Percentiles rank a stretch among this genome's conserved stretches.
These are phyloP conservation scores for Blastocystis sp. DNA, from an alignment of 352 stramenopile species.

Conservation along the genomic window DNA sequence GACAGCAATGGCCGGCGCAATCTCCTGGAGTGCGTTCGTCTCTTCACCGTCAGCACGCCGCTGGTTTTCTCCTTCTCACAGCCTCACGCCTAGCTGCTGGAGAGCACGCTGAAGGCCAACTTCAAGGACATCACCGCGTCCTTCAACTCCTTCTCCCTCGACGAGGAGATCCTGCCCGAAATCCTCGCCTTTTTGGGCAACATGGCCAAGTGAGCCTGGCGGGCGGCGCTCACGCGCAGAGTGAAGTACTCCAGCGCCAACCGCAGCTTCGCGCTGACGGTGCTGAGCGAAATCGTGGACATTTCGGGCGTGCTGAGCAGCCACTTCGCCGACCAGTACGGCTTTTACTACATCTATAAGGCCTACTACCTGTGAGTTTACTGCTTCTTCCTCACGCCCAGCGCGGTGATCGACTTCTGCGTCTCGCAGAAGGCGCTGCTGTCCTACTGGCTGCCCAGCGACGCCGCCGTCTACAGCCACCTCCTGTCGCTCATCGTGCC, in stretches of 20 bases:
- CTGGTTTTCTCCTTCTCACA: not conserved
- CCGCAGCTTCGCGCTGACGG: conserved; percentile 3
- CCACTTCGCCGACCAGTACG: conserved; percentile 5
- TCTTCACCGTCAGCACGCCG: conserved; percentile 27
- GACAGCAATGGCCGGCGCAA: not conserved
- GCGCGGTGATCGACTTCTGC: conserved; percentile 57
- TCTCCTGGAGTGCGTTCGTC: conserved; percentile 3
- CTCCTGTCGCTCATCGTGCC: conserved; percentile 12
- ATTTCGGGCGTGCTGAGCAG: not conserved
- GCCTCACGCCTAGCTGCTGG: not conserved
- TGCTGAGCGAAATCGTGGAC: conserved; percentile 17
- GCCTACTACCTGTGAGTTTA: conserved; percentile 11
- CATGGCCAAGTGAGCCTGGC: not conserved
- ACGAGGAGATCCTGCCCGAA: conserved; percentile 37
- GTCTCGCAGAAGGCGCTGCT: conserved; percentile 4
- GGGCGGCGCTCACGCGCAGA: not conserved
- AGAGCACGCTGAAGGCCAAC: not conserved
- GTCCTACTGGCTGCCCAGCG: conserved; percentile 18
- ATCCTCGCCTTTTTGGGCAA: conserved; percentile 17
- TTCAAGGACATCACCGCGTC: not conserved
- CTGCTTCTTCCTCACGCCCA: not conserved
- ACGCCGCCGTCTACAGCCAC: conserved; percentile 7
- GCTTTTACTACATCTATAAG: conserved; percentile 4
- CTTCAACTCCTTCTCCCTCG: conserved; percentile 1
- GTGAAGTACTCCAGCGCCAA: not conserved